These are phyloP conservation scores for Histomonas meleagridis DNA, from an alignment of 208 protist species.

Conservation along the genomic window DNA sequence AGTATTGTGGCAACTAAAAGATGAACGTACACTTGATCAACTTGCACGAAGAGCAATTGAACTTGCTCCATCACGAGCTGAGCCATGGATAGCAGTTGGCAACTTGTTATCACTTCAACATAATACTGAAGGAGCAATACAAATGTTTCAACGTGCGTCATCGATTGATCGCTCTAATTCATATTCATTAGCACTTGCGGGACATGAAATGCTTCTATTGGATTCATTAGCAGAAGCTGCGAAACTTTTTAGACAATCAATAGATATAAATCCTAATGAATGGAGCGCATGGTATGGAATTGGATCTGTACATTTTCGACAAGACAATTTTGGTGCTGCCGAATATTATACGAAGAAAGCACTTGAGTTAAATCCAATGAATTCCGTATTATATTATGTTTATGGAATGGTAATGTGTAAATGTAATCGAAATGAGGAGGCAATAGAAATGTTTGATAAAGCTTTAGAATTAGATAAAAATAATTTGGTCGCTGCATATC, in stretches of 20 bases:
- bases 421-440: background rate
- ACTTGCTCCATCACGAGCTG: background rate
- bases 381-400: background rate
- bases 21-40: background rate
- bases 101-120: constrained; percentile 5
- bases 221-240: background rate
- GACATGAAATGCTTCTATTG: background rate
- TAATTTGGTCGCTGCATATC: background rate
- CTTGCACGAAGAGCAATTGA: background rate
- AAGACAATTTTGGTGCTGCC: constrained; percentile 20
- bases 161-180: background rate
- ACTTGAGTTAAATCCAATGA: background rate
- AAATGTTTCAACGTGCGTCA: constrained; percentile 13
- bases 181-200: background rate
- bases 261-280: constrained; percentile 13
- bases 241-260: background rate
- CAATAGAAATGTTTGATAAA: background rate
- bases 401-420: constrained; percentile 7
- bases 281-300: constrained; percentile 31
- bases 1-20: constrained; percentile 6
- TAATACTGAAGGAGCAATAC: background rate
- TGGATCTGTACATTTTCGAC: constrained; percentile 6
- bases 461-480: background rate
- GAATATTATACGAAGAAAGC: constrained; percentile 32
- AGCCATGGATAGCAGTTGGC: constrained; percentile 3